These are phyloP conservation scores for Rhizopogon roseolus DNA, from an alignment of 768 basidiomycete species.

Conservation along the genomic window DNA sequence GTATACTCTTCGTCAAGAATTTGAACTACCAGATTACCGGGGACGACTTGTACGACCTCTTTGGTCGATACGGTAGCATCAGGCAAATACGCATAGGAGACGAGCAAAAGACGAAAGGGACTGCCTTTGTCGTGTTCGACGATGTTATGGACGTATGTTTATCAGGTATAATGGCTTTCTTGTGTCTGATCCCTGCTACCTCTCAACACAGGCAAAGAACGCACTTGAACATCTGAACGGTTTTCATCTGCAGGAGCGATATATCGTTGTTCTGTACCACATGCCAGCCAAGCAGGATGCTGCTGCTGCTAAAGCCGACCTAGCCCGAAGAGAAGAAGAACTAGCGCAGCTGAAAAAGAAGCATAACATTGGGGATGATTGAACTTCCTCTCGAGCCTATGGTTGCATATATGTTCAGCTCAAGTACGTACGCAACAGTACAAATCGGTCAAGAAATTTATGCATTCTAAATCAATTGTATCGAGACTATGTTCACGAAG, in stretches of 20 bases:
- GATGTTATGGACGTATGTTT: slow-evolving; percentile 88
- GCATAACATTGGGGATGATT: slow-evolving; percentile 79
- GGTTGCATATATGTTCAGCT: slow-evolving; percentile 7
- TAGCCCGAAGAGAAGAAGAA: slow-evolving; percentile 89
- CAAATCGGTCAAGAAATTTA: slow-evolving; percentile 2
- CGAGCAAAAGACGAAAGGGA: slow-evolving; percentile 89
- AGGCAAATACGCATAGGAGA: slow-evolving; percentile 93
- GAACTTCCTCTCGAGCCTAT: slow-evolving; percentile 18
- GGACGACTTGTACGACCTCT: slow-evolving; percentile 93
- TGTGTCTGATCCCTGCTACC: slow-evolving; percentile 10
- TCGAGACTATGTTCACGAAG: not conserved
- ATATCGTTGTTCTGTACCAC: slow-evolving; percentile 96
- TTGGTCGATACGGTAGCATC: slow-evolving; percentile 95
- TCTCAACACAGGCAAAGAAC: slow-evolving; percentile 73
- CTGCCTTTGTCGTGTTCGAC: slow-evolving; percentile 94
- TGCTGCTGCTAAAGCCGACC: slow-evolving; percentile 86
- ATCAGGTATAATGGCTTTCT: not conserved
- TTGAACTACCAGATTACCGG: slow-evolving; percentile 90
- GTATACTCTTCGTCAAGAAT: slow-evolving; percentile 92
- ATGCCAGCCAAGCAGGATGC: slow-evolving; percentile 98
- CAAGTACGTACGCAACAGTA: too few species aligned
- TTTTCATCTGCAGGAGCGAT: slow-evolving; percentile 96
- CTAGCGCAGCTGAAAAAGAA: slow-evolving; percentile 81
- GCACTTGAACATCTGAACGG: slow-evolving; percentile 96
- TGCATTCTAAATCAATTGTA: slow-evolving; percentile 9